These are phyloP conservation scores for Lipomyces chichibuensis DNA, from an alignment of 805 yeast species.

Conservation along the genomic window DNA sequence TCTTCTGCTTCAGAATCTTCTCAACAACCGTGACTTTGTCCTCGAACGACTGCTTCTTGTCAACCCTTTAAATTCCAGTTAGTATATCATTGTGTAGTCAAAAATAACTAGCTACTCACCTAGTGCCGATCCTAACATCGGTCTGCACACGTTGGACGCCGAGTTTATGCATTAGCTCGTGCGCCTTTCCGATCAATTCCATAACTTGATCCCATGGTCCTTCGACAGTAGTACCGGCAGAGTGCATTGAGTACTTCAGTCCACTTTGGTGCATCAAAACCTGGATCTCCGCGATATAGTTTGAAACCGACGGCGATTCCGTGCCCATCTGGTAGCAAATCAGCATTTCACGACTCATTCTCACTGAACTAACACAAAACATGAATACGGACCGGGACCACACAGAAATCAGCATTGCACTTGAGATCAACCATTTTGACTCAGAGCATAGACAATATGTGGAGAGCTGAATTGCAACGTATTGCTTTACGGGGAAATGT, in stretches of 20 bases:
- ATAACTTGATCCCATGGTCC: conserved; percentile 94
- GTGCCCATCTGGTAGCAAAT: conserved; percentile 65
- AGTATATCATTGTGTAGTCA: neutral
- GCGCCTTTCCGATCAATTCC: conserved; percentile 75
- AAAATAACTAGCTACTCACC: conserved; percentile 38
- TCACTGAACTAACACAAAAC: neutral
- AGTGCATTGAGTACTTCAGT: conserved; percentile 71
- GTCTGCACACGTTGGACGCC: conserved; percentile 82
- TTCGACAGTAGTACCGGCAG: conserved; percentile 89
- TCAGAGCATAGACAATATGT: neutral
- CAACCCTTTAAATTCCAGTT: conserved; percentile 20
- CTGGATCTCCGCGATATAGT: conserved; percentile 74
- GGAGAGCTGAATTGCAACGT: neutral
- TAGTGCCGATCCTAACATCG: conserved; percentile 84
- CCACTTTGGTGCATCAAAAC: conserved; percentile 62
- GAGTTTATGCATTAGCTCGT: conserved; percentile 66
- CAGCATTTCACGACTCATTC: neutral
- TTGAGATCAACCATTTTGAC: conserved; percentile 15
- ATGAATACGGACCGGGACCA: conserved; percentile 67
- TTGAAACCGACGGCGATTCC: conserved; percentile 73
- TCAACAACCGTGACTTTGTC: conserved; percentile 36
- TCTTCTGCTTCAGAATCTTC: conserved; percentile 26
- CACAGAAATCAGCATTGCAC: conserved; percentile 84
- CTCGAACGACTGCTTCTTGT: conserved; percentile 33
- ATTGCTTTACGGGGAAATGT: neutral